Base-by-base conservation (phyloP, 495 filamentous ascomycete species). In the Trichoderma reesei region DNA sequence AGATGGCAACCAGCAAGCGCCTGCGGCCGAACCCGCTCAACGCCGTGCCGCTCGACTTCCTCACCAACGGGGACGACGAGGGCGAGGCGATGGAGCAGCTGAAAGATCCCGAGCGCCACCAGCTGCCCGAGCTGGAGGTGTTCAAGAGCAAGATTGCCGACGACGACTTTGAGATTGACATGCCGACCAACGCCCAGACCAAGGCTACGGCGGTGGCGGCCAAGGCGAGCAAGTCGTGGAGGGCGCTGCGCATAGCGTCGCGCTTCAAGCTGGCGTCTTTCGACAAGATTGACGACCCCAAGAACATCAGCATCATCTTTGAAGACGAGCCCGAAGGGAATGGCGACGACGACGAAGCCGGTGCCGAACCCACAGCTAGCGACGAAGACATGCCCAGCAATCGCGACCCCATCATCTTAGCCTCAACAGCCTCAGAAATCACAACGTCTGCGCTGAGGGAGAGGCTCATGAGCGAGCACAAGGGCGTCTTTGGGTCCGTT, bases 201-300 rank as follows among this genome's bases (percentile, higher is more conserved):
- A 90, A 86, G 71, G 82, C 86, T 9, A 73, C 71, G 42, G 82
- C 89, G 18, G 71, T 83, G 34, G 86, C 87, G 60, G 75, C 83
- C 3, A 95, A 91, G 72, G 82, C 84, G 31, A 96, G 90, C 78
- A 92, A 95, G 74, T 87, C 84, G 38, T 98, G 94, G 94, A 83
- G 91, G 65, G 86, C 88, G 20, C 76, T 98, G 56, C 85, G 94
- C 42, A 83, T 96, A 63, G 88, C 90, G 4, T 83, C 85, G 46
- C 86, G 81, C 68, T 84, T 76, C 67, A 88, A 86, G 67, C 83
- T 97, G 36, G 80, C 82, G 44, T 71, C 84, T 13, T 96, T 97
- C 70, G 90, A 96, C 71, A 90, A 89, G 71, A 86, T 96, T 18
- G 91, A 95, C 18, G 85, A 91, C 68, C 88, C 86, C 48, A 87